These are phyloP conservation scores for Aspergillus conjunctus DNA, from an alignment of 495 filamentous ascomycete species.

Conservation along the genomic window DNA sequence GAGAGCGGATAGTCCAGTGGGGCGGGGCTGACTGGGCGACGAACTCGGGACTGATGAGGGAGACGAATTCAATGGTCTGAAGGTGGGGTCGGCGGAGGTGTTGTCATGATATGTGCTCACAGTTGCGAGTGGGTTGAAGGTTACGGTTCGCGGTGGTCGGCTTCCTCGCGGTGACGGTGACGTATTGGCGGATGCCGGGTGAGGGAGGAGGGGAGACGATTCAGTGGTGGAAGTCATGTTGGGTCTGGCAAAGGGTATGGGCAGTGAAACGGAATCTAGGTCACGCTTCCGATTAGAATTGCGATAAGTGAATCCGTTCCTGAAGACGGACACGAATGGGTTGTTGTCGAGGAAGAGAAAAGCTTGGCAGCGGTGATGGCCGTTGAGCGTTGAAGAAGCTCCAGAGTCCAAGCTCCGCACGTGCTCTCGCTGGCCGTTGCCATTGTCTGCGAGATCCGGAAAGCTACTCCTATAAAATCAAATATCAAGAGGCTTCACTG, in stretches of 20 bases:
- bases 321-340: neutral
- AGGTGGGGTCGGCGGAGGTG: conserved; percentile 46
- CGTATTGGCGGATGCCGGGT: conserved; percentile 37
- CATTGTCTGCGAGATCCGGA: conserved; percentile 11
- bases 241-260: conserved; percentile 1
- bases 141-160: conserved; percentile 60
- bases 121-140: conserved; percentile 68
- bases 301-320: neutral
- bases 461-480: too few relatives aligned
- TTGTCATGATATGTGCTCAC: conserved; percentile 57
- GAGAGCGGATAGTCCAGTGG: conserved; percentile 68
- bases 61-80: conserved; percentile 43
- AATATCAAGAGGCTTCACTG: too few relatives aligned
- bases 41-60: conserved; percentile 42
- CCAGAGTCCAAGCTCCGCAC: conserved; percentile 34
- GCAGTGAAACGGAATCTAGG: conserved; percentile 14
- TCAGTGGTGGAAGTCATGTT: conserved; percentile 49
- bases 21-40: conserved; percentile 32
- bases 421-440: conserved; percentile 26
- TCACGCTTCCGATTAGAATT: conserved; percentile 8
- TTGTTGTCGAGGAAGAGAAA: conserved; percentile 2
- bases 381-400: conserved; percentile 6
- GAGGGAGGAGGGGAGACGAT: conserved; percentile 50
- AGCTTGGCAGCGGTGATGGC: conserved; percentile 1
- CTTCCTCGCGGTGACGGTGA: conserved; percentile 47